phyloP scores from a whole-genome alignment of 225 moss, liverwort and hornwort species.

The Marchantia paleacea region DNA sequence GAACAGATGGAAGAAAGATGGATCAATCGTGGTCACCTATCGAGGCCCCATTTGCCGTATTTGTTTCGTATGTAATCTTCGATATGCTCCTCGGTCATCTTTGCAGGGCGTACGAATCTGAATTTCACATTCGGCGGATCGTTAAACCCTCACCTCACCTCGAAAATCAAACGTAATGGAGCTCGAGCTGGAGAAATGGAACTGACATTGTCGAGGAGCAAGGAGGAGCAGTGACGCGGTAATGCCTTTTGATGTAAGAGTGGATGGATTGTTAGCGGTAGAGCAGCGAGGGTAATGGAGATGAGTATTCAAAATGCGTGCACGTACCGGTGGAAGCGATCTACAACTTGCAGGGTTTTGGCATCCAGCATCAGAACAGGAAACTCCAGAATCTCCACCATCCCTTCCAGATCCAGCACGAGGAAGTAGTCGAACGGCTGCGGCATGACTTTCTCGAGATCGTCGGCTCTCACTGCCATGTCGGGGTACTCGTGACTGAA shows the following conservation, averaged over 20 bases:
- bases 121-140: not conserved
- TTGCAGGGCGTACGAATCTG: constrained; percentile 91
- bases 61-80: constrained; percentile 83
- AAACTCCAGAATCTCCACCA: constrained; percentile 95
- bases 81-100: constrained; percentile 74
- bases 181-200: not conserved
- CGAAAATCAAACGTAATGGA: not conserved
- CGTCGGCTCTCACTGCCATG: constrained; percentile 52
- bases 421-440: constrained; percentile 88
- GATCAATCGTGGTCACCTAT: constrained; percentile 46
- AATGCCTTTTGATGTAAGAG: not conserved
- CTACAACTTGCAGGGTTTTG: constrained; percentile 73
- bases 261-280: not conserved
- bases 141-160: not conserved
- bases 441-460: constrained; percentile 62
- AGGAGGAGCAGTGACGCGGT: not conserved
- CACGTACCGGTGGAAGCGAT: constrained; percentile 85
- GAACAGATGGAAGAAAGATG: not conserved
- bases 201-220: not conserved
- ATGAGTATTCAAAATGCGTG: not conserved
- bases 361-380: constrained; percentile 80
- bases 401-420: constrained; percentile 92
- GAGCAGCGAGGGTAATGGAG: not conserved
- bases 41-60: constrained; percentile 93
- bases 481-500: constrained; percentile 72